Percentiles rank a stretch among this genome's conserved stretches.
Evolutionary conservation across 2,329 filamentous ascomycete genomes (phyloP).

Genomic region (Emmonsia crescens): DNA sequence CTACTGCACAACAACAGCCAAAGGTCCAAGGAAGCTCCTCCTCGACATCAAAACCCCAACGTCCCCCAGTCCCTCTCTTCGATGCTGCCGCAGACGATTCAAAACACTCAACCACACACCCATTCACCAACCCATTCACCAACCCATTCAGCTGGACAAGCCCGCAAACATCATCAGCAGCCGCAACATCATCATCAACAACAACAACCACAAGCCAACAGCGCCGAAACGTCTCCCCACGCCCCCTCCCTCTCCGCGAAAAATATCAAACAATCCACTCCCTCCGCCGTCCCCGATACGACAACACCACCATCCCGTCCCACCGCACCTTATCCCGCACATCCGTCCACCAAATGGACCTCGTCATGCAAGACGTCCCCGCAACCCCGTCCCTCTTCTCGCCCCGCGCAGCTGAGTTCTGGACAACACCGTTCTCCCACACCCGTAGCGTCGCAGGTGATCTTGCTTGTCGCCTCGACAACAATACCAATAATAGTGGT

Average conservation of each 20-base stretch:
- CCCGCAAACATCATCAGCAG: conserved; percentile 8
- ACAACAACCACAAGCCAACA: conserved; percentile 10
- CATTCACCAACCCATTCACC: conserved; percentile 9
- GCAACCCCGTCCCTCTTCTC: conserved; percentile 33
- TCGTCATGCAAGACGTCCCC: conserved; percentile 30
- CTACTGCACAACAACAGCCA: not conserved
- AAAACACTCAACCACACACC: conserved; percentile 5
- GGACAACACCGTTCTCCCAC: conserved; percentile 25
- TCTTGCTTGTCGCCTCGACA: conserved; percentile 13
- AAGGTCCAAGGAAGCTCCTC: not conserved
- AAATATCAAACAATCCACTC: conserved; percentile 20
- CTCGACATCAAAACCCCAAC: not conserved
- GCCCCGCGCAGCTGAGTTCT: conserved; percentile 34
- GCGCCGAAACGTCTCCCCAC: conserved; percentile 25
- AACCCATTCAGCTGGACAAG: conserved; percentile 10
- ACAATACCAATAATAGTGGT: conserved; percentile 1
- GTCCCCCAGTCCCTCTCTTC: conserved; percentile 2
- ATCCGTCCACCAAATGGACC: conserved; percentile 21
- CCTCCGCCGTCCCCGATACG: conserved; percentile 8
- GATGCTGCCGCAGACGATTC: not conserved
- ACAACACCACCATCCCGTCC: not conserved
- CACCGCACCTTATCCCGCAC: conserved; percentile 10
- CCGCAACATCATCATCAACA: conserved; percentile 5
- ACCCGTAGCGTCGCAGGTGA: conserved; percentile 26
- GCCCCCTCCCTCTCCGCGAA: conserved; percentile 30